phyloP scores from a whole-genome alignment of 2,329 filamentous ascomycete species.

The Xylaria sp. region DNA sequence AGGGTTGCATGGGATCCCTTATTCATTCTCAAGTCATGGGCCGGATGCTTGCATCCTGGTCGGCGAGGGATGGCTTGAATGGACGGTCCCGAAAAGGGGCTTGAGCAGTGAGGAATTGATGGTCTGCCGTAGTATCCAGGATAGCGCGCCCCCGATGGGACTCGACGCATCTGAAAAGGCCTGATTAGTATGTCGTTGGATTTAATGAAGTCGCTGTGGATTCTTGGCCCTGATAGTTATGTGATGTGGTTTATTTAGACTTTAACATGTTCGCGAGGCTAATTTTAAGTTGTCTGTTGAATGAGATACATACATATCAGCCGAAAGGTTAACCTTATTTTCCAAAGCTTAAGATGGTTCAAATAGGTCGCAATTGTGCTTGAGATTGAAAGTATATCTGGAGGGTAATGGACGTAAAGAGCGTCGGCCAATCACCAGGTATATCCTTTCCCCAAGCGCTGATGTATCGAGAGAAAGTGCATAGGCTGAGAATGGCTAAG shows the following conservation, averaged over 20 bases:
- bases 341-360: neutral
- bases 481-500: no score
- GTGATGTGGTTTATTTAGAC: neutral
- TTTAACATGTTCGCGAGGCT: neutral
- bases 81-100: conserved; percentile 3
- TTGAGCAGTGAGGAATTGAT: neutral
- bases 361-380: neutral
- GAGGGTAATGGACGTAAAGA: neutral
- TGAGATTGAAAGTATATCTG: neutral
- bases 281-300: neutral
- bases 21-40: neutral
- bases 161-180: neutral
- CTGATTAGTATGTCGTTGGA: neutral
- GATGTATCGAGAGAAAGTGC: no score
- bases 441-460: no score
- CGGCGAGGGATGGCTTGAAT: neutral
- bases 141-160: neutral
- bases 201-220: neutral
- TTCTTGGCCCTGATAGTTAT: neutral
- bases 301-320: neutral
- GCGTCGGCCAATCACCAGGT: no score
- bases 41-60: neutral
- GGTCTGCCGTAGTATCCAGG: neutral
- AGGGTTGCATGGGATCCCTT: neutral
- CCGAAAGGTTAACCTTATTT: neutral